Evolutionary conservation across 371 early-diverging fungal species (phyloP), one percentile per base, ranked within the genome.

Genomic region (Lichtheimia corymbifera): DNA sequence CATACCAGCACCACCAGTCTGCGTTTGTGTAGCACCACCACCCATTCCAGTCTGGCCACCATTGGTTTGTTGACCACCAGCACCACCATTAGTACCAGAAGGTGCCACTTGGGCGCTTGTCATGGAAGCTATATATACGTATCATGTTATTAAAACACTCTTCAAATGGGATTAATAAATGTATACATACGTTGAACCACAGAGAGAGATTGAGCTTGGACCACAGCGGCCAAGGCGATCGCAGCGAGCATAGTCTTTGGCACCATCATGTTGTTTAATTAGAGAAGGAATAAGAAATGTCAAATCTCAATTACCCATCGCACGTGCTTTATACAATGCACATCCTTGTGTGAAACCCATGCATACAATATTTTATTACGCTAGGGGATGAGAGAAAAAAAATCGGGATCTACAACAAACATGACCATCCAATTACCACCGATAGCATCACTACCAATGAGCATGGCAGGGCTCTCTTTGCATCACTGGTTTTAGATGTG

Each of bases 381-480:
- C 22, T 47, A 47, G 47, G 47, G 47, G 47, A 18, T 47, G 47
- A 47, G 11, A 17, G 22, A 47, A 2, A 14, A 15, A 47, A 47
- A 47, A n/a, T 7, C 47, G 22, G n/a, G 17, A 22, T 47, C 43
- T 43, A 18, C 22, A 13, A 18, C 20, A 56, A 56, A 22, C 51
- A n/a, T 40, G 18, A 28, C 28, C 47, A 20, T 35, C 42, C 18
- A 27, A 58, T 9, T 28, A 20, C 25, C 14, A 43, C 25, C 25
- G 42, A 17, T 22, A 22, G 41, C 55, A 42, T 43, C 42, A 55
- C 20, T 40, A n/a, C 55, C 55, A 42, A 35, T 47, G 24, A 44
- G 43, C 13, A 43, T 56, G 14, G 4, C 20, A 13, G 14, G 40
- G 44, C 12, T 15, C 43, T 41, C 57, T 28, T 25, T 40, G 41